Base-by-base conservation (phyloP, 75 land plant genomes). In the Pinus taeda region DNA sequence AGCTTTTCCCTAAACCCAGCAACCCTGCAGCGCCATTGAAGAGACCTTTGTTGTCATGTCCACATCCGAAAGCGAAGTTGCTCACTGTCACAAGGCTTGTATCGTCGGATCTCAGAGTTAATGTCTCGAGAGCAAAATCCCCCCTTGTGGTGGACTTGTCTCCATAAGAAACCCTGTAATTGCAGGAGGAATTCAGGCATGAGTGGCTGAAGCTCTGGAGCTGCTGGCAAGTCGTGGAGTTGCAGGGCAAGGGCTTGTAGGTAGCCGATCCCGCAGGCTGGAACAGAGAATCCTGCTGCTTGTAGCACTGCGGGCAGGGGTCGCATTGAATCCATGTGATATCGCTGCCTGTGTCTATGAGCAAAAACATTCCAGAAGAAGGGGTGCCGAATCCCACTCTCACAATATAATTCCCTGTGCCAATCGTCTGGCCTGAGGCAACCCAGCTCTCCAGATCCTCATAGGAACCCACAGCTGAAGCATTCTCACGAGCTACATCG, bases 251-350 rank as follows among this genome's bases (percentile, higher is more conserved):
- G 20, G 77, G 1, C 15, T 72, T 79, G 79, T 82, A 93, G 0
- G 92, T 81, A 4, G 88, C 58, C 17, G 96, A 93, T 17, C 4
- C 24, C 30, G 79, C 76, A 6, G 96, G 96, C 64, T 83, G 76
- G 74, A 88, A 93, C 56, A 93, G 76, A 22, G 96, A 84, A 13
- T 88, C 92, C 59, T 73, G 77, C 74, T 93, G 96, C 53, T 75
- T 75, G 83, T 89, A 93, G 78, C 94, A 93, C 7, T n/a, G 65
- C 1, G 60, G 70, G 84, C 96, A 93, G 2, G 96, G 96, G 30
- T 81, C 80, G 90, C 96, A 93, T 78, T 93, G 94, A 5, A 88
- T 83, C 96, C 96, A 93, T 3, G 96, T 93, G 18, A 93, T 77
- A 56, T 93, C 96, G 24, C 94, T 91, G 33, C 94, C 96, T 0